A percentile compares a stretch with the other conserved stretches of the same genome.
These are phyloP conservation scores for Colletotrichum scovillei DNA, from an alignment of 2,329 filamentous ascomycete species.

Conservation along the genomic window DNA sequence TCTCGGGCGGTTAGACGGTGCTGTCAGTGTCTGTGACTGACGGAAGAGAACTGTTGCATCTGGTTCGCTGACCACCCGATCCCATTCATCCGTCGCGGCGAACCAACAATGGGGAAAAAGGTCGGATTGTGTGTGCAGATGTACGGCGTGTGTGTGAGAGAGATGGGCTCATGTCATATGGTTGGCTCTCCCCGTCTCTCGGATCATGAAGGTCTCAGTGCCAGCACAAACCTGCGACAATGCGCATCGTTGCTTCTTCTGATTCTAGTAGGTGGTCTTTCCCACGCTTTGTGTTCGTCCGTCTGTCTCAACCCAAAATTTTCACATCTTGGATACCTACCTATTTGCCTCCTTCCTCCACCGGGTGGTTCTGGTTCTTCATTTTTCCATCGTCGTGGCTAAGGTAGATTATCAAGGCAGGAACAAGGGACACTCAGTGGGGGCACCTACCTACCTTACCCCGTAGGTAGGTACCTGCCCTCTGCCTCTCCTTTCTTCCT, in stretches of 20 bases:
- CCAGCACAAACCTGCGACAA: slow-evolving; percentile 2
- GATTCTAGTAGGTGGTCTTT: background rate
- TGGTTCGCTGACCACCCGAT: background rate
- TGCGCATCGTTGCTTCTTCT: slow-evolving; percentile 5
- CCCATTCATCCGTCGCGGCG: background rate
- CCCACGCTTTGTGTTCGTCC: background rate
- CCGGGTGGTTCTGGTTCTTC: background rate
- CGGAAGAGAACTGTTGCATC: background rate
- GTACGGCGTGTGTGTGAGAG: background rate
- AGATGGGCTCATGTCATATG: background rate
- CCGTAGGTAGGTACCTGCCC: background rate
- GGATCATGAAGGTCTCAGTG: background rate
- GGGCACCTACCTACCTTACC: background rate
- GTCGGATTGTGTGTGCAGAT: background rate
- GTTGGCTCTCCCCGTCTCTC: background rate
- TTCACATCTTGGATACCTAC: background rate
- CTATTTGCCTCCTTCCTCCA: background rate
- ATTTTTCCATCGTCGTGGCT: background rate
- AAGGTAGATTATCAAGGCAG: background rate
- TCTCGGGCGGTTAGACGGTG: background rate
- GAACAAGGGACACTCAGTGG: background rate
- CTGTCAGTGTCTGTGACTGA: background rate
- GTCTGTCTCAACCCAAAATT: background rate
- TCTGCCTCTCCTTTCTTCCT: background rate
- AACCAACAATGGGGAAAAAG: background rate